Evolutionary conservation across 106 monocot species (phyloP).

Genomic region (Acorus calamus): DNA sequence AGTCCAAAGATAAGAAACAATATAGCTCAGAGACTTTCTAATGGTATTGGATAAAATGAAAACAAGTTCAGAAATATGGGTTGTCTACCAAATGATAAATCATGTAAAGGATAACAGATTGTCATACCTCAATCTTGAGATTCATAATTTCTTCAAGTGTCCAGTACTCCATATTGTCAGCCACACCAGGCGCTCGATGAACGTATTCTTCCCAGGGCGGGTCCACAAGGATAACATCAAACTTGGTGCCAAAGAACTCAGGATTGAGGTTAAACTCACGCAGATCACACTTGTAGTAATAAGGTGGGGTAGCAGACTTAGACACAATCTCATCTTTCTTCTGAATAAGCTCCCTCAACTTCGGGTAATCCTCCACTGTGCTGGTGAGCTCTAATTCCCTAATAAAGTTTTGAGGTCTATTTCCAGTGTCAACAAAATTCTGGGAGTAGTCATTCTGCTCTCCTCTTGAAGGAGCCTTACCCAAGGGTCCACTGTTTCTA

Average conservation of each 20-base stretch:
- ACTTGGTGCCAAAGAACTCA: constrained; percentile 92
- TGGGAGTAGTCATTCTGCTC: constrained; percentile 99
- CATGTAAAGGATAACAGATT: background rate
- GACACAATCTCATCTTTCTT: constrained; percentile 97
- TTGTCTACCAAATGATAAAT: too few species aligned
- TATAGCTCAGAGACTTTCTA: background rate
- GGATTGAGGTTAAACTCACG: constrained; percentile 56
- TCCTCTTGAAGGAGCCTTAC: constrained; percentile 94
- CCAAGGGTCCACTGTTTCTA: constrained; percentile 52
- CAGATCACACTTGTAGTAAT: constrained; percentile 88
- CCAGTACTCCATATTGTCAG: constrained; percentile 90
- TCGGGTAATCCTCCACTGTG: constrained; percentile 96
- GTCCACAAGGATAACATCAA: constrained; percentile 99
- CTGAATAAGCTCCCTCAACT: constrained; percentile 95
- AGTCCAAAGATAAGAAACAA: background rate
- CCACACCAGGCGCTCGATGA: constrained; percentile 93
- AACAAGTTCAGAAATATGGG: too few species aligned
- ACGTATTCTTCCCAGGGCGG: constrained; percentile 99
- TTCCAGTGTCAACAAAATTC: constrained; percentile 96
- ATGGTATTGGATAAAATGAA: too few species aligned
- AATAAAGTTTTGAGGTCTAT: constrained; percentile 97
- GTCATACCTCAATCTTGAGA: constrained; percentile 81
- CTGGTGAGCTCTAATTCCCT: constrained; percentile 91
- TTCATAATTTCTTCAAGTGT: constrained; percentile 88
- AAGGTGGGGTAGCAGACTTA: constrained; percentile 67